Conservation (phyloP, 164 flowering plant genomes). For the Stephania cephalantha region DNA sequence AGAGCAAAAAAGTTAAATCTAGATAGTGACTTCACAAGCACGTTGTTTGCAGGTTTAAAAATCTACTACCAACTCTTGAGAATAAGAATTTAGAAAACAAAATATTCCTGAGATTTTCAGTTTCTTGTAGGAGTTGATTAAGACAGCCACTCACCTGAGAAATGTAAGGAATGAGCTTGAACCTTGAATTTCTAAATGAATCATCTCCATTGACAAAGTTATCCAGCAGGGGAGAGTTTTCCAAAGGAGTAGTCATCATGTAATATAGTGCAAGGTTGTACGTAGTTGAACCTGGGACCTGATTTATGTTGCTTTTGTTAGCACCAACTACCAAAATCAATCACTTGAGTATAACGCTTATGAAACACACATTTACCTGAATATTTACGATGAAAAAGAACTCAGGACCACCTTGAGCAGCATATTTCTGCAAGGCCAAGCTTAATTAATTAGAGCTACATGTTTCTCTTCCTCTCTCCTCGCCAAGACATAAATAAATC, state of each 20-base stretch:
- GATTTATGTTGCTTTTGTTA: slow-evolving; percentile 11
- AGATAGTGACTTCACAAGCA: neutral
- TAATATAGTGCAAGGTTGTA: slow-evolving; percentile 65
- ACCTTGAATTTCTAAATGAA: slow-evolving; percentile 79
- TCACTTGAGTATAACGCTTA: neutral
- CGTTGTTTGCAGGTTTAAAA: neutral
- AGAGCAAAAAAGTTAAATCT: neutral
- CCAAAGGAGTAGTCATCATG: slow-evolving; percentile 58
- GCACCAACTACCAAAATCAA: neutral
- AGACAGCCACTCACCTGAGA: slow-evolving; percentile 55
- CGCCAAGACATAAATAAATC: neutral
- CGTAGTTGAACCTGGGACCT: slow-evolving; percentile 84
- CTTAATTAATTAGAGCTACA: slow-evolving; percentile 1
- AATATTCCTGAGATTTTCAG: neutral
- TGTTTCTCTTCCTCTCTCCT: neutral
- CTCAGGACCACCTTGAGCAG: slow-evolving; percentile 67
- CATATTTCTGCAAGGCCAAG: slow-evolving; percentile 57
- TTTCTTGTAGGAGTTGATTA: neutral
- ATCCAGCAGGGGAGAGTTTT: slow-evolving; percentile 57
- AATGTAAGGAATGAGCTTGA: slow-evolving; percentile 91
- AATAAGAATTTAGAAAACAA: neutral
- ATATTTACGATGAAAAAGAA: slow-evolving; percentile 84
- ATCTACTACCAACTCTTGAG: neutral
- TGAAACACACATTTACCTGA: slow-evolving; percentile 41
- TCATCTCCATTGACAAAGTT: slow-evolving; percentile 79